Percentiles rank a stretch among this genome's conserved stretches.
phyloP scores from a whole-genome alignment of 345 rosid species.

The Aquilaria yunnanensis region DNA sequence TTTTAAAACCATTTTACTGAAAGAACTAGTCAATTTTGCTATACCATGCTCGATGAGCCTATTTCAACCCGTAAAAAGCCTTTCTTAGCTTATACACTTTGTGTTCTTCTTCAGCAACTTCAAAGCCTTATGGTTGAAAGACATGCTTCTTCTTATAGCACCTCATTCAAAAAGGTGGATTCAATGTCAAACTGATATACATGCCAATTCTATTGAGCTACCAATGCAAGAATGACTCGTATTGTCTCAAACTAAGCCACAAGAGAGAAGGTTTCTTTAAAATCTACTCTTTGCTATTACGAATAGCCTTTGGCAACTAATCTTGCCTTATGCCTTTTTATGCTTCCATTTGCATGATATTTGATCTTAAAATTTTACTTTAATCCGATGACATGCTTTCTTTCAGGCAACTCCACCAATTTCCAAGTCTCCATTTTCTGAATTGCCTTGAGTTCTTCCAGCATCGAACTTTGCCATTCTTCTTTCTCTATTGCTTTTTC shows the following conservation, averaged over 20 bases:
- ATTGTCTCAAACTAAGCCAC: slow-evolving; percentile 5
- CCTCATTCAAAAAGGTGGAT: slow-evolving; percentile 11
- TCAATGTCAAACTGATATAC: slow-evolving; percentile 16
- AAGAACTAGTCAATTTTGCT: not conserved
- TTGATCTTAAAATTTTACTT: slow-evolving; percentile 10
- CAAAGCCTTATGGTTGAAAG: slow-evolving; percentile 2
- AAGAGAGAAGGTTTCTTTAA: not conserved
- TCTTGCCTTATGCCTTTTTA: not conserved
- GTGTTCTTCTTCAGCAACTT: not conserved
- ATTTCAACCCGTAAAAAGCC: not conserved
- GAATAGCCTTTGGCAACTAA: slow-evolving; percentile 11
- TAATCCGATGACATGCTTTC: slow-evolving; percentile 8
- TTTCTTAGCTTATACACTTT: not conserved
- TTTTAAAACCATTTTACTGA: not conserved
- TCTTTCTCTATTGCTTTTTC: not conserved
- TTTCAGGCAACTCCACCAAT: not conserved
- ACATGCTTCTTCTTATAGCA: slow-evolving; percentile 4
- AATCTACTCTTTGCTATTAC: slow-evolving; percentile 1
- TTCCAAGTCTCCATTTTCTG: slow-evolving; percentile 7
- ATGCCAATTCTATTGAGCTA: not conserved
- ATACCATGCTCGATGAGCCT: not conserved
- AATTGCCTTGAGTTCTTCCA: not conserved
- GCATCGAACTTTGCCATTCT: slow-evolving; percentile 1
- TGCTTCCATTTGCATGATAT: slow-evolving; percentile 8
- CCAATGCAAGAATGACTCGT: not conserved